phyloP scores from a whole-genome alignment of 2,329 filamentous ascomycete genomes.

The Neocucurbitaria cava region DNA sequence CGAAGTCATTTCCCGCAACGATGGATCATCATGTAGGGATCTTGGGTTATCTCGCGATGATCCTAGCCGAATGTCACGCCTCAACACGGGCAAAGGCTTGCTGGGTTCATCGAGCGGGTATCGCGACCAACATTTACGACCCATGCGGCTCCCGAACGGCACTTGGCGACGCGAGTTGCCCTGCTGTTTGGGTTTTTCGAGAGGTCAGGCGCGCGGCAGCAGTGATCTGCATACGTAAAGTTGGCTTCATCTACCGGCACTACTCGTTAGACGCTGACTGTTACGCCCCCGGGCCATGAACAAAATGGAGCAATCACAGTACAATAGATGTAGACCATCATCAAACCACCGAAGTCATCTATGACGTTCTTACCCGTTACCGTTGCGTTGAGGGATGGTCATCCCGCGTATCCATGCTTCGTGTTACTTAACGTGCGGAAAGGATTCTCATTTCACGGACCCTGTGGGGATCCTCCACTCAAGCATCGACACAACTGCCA shows the following conservation, averaged over 20 bases:
- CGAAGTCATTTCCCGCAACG: not conserved
- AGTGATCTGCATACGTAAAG: not conserved
- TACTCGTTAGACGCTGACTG: not conserved
- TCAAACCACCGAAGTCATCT: not conserved
- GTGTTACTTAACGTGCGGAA: not conserved
- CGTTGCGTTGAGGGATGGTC: too few species aligned
- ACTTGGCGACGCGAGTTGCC: not conserved
- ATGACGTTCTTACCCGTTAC: not conserved
- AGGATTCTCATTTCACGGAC: not conserved
- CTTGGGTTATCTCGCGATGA: not conserved
- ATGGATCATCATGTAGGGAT: not conserved
- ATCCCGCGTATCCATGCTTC: not conserved
- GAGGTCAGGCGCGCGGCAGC: not conserved
- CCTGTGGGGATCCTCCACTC: not conserved
- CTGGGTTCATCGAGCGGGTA: not conserved
- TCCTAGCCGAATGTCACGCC: not conserved
- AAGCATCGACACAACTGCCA: not conserved
- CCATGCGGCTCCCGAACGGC: not conserved
- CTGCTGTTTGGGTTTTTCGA: not conserved
- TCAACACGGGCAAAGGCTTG: not conserved
- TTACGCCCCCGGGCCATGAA: not conserved
- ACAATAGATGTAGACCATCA: not conserved
- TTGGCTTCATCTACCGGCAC: not conserved
- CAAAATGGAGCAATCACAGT: not conserved
- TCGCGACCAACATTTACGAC: not conserved